Base-by-base conservation (phyloP, 768 basidiomycete species). In the Termitomyces sp. region DNA sequence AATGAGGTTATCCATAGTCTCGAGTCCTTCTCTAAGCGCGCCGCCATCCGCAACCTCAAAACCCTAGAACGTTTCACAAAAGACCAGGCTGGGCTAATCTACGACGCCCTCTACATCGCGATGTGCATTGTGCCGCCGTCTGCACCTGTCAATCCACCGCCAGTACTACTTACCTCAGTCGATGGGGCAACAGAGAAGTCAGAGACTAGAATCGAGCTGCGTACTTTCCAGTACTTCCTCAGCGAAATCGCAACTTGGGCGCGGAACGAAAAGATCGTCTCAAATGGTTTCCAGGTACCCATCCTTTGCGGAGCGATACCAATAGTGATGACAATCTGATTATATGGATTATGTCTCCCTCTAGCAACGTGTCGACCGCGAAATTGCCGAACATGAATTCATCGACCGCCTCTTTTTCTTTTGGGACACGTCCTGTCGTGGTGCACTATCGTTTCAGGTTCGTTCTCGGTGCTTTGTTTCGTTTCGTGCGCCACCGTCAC, bases 181-280 rank as follows among this genome's bases (percentile, higher is more conserved):
- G 87, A 90, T 52, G 78, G 77, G 7, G 78, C 79, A 58, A 90
- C 89, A 55, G 90, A 94, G 61, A 85, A 90, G 69, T 87, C 90
- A 0, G 97, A 99, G 76, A 97, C 95, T 13, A 80, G 96, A 67
- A 90, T 99, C 55, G 93, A 86, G 57, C 72, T 95, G 20, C 78
- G 76, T 64, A 97, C 96, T 2, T 99, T 98, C 79, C 86, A 84
- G 65, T 82, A 88, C 53, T 97, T 98, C 77, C 74, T 99, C 65
- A 92, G 91, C 66, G 94, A 97, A 74, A 83, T 98, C 51, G 91
- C 89, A 32, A 95, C 94, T 0, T 99, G 97, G 97, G 96, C 96
- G 1, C 77, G 97, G 66, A 89, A 96, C 68, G 97, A 98, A 74
- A 90, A 88, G 74, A 84, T 98, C 54, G 93, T 96, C 24, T 84